phyloP scores from a whole-genome alignment of 352 stramenopile species.

The Globisporangium viniferum region DNA sequence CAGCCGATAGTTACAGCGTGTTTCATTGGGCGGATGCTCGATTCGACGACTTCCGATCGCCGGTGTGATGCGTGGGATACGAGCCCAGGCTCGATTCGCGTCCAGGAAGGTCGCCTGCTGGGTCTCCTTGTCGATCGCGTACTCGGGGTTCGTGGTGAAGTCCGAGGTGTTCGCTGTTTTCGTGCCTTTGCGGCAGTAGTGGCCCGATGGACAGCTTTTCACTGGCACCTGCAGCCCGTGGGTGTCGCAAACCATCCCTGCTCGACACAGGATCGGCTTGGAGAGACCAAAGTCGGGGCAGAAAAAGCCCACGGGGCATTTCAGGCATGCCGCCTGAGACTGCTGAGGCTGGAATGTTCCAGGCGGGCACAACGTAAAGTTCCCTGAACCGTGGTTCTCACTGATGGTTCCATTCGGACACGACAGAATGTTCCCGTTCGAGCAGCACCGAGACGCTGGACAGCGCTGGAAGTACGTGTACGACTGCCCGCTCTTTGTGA shows the following conservation, averaged over 20 bases:
- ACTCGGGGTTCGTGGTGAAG: slow-evolving; percentile 61
- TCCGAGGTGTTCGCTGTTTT: slow-evolving; percentile 80
- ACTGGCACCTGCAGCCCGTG: slow-evolving; percentile 78
- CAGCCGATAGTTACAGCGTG: slow-evolving; percentile 38
- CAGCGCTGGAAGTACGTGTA: slow-evolving; percentile 78
- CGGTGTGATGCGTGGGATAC: slow-evolving; percentile 43
- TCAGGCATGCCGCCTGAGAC: slow-evolving; percentile 75
- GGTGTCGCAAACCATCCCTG: slow-evolving; percentile 91
- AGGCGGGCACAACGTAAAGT: slow-evolving; percentile 93
- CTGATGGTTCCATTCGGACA: slow-evolving; percentile 90
- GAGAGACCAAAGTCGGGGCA: slow-evolving; percentile 91
- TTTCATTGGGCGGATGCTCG: slow-evolving; percentile 57
- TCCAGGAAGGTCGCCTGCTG: slow-evolving; percentile 65
- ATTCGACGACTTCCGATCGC: slow-evolving; percentile 57
- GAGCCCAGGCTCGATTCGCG: slow-evolving; percentile 36
- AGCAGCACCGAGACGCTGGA: slow-evolving; percentile 58
- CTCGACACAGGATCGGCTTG: slow-evolving; percentile 88
- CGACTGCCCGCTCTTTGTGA: slow-evolving; percentile 57
- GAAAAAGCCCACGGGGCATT: slow-evolving; percentile 93
- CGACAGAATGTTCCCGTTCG: slow-evolving; percentile 43
- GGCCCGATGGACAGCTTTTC: slow-evolving; percentile 87
- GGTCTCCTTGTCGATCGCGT: slow-evolving; percentile 57
- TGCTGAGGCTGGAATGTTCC: slow-evolving; percentile 92
- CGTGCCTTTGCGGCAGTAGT: slow-evolving; percentile 93
- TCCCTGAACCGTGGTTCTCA: slow-evolving; percentile 44